Base-by-base conservation (phyloP, 1,284 basidiomycete species). In the Vanrija pseudolonga region DNA sequence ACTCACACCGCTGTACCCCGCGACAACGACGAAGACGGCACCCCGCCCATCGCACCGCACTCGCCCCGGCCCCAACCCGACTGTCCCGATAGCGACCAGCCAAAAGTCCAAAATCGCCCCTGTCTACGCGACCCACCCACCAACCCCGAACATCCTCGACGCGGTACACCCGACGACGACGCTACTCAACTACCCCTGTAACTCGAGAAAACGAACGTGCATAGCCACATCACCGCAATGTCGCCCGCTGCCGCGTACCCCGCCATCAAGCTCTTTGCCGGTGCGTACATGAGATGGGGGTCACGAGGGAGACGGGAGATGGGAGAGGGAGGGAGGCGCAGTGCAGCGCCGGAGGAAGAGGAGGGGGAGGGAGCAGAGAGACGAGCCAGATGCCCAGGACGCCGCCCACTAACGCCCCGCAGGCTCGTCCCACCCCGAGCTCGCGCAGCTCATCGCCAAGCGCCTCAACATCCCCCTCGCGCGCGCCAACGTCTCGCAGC, bases 351-450 rank as follows among this genome's bases (percentile, higher is more conserved):
- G n/a, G 15, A 6, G 39, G 40, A 39, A 6, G 48, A 9, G 17
- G 20, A 6, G 22, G 37, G 15, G 32, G 28, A 14, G 26, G n/a
- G 20, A 19, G 6, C 17, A 19, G n/a, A 19, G 40, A 11, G 40
- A 41, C n/a, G n/a, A n/a, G n/a, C n/a, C n/a, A 28, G 44, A 15
- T 9, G 38, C 26, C 7, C 24, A 26, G 24, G 3, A 26, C 26
- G 11, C 26, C 26, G 26, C 26, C 26, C 7, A 26, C 52, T 58
- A 40, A 58, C 32, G 17, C 32, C 32, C 24, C 5, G n/a, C 69
- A 91, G 90, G 90, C 58, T 90, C 88, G n/a, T 90, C 89, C 76
- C 95, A 98, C 77, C 92, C 93, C 52, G 91, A 96, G 77, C 84
- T 98, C 61, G 95, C 94, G 42, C 85, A 92, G 71, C 86, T 93